Conservation (phyloP, 768 basidiomycete species). For the Mycena rosella region DNA sequence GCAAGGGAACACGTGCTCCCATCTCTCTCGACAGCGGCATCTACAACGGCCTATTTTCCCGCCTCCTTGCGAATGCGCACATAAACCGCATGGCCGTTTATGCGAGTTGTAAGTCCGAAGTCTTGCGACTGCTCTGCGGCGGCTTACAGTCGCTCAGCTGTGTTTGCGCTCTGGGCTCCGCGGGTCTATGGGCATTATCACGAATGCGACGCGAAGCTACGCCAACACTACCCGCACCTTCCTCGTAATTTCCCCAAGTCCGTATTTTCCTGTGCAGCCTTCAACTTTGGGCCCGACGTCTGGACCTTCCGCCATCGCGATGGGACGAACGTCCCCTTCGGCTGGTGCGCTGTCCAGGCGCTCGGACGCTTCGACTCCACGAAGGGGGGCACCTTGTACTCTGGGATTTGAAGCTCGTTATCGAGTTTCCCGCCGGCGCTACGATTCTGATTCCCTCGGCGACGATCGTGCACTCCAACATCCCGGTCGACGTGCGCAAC, state of each 20-base stretch:
- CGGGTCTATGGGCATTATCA: conserved; percentile 29
- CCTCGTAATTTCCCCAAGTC: conserved; percentile 34
- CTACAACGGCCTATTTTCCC: background rate
- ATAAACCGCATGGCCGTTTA: conserved; percentile 30
- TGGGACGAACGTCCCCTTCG: conserved; percentile 45
- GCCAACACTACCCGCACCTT: background rate
- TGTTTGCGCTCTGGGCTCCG: conserved; percentile 34
- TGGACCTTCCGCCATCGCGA: conserved; percentile 44
- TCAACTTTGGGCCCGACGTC: conserved; percentile 46
- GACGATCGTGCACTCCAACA: conserved; percentile 43
- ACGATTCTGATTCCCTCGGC: conserved; percentile 48
- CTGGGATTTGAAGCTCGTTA: conserved; percentile 42
- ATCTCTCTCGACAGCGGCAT: background rate
- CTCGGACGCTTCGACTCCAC: conserved; percentile 43
- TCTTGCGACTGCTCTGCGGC: background rate
- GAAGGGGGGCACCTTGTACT: conserved; percentile 48
- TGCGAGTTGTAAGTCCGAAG: conserved; percentile 26
- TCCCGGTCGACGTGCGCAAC: conserved; percentile 30
- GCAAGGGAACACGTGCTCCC: conserved; percentile 11
- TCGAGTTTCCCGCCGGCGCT: conserved; percentile 42
- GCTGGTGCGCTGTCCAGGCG: conserved; percentile 48
- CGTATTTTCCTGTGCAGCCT: conserved; percentile 40
- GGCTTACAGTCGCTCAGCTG: conserved; percentile 1
- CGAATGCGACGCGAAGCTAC: background rate
- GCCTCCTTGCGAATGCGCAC: conserved; percentile 12